A percentile compares a stretch with the other conserved stretches of the same genome.
Conservation (phyloP, 2,329 filamentous ascomycete genomes). For the Trichoderma pleuroti region DNA sequence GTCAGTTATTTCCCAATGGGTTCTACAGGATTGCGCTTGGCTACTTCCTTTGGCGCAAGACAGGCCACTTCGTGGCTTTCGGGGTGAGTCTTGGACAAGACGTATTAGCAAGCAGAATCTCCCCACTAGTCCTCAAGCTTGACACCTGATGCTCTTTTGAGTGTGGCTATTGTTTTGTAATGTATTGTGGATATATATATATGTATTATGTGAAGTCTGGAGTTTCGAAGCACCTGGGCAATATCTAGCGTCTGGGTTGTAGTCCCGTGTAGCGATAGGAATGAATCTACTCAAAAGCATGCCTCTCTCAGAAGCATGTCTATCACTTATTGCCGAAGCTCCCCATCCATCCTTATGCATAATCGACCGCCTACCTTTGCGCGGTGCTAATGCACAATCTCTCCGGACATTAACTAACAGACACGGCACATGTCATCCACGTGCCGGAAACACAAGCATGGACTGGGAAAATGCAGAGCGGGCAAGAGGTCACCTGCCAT, state of each 20-base stretch:
- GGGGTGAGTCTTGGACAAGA: constrained; percentile 45
- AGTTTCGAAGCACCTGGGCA: neutral
- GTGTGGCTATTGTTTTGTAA: neutral
- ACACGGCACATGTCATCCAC: constrained; percentile 10
- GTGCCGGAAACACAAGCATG: neutral
- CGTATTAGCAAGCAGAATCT: neutral
- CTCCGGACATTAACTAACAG: neutral
- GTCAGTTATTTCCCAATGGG: constrained; percentile 99
- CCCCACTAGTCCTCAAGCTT: neutral
- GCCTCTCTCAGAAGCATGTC: neutral
- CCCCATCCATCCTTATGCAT: neutral
- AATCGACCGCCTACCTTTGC: neutral
- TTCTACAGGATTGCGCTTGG: constrained; percentile 78
- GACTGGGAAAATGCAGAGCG: neutral
- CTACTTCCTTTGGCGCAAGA: constrained; percentile 79
- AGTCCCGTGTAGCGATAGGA: neutral
- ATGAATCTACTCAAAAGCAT: neutral
- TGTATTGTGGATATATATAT: neutral
- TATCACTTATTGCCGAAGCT: neutral
- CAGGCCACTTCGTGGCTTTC: constrained; percentile 86
- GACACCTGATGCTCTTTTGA: neutral
- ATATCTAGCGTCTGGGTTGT: neutral
- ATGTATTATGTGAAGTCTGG: neutral
- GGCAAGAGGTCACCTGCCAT: constrained; percentile 13
- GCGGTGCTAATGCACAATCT: constrained; percentile 6